Evolutionary conservation across 352 stramenopile genomes (phyloP).

Genomic region (Globisporangium emineosum): DNA sequence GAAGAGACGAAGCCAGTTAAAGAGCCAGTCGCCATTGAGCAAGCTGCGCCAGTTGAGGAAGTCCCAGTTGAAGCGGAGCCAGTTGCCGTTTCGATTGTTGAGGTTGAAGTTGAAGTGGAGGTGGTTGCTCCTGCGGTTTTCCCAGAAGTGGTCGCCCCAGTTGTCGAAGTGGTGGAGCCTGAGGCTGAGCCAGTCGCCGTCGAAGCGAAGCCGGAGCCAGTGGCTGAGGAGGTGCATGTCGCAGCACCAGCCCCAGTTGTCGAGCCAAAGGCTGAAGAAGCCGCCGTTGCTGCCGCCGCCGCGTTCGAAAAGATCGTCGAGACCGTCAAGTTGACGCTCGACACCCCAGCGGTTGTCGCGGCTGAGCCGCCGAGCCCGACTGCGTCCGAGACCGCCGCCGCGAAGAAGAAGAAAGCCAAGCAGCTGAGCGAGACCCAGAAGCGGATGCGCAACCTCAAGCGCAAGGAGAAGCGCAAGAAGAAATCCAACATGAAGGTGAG

Average conservation of each 20-base stretch:
- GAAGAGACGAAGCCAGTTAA: not conserved
- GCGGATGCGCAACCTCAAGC: conserved; percentile 60
- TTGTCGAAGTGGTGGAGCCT: conserved; percentile 2
- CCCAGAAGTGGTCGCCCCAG: not conserved
- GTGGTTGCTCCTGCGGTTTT: not conserved
- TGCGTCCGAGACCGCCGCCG: not conserved
- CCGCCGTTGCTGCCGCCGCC: not conserved
- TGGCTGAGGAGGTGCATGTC: not conserved
- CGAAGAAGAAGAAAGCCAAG: conserved; percentile 24
- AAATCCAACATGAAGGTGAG: conserved; percentile 50
- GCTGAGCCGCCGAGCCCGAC: conserved; percentile 11
- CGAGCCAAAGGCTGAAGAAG: not conserved
- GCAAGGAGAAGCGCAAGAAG: conserved; percentile 80
- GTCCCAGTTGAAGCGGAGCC: conserved; percentile 2
- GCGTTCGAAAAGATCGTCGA: conserved; percentile 22
- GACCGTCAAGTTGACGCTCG: conserved; percentile 17
- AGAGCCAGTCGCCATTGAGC: not conserved
- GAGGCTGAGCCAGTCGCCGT: not conserved
- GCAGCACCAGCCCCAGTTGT: not conserved
- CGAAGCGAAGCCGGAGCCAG: not conserved
- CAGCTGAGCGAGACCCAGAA: conserved; percentile 57
- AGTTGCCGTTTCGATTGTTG: not conserved
- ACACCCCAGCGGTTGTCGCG: not conserved
- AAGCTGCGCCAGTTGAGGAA: not conserved
- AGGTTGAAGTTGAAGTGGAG: conserved; percentile 2